A percentile compares a stretch with the other conserved stretches of the same genome.
phyloP scores from a whole-genome alignment of 176 grass and related monocot species.

The Chrysopogon serrulatus region DNA sequence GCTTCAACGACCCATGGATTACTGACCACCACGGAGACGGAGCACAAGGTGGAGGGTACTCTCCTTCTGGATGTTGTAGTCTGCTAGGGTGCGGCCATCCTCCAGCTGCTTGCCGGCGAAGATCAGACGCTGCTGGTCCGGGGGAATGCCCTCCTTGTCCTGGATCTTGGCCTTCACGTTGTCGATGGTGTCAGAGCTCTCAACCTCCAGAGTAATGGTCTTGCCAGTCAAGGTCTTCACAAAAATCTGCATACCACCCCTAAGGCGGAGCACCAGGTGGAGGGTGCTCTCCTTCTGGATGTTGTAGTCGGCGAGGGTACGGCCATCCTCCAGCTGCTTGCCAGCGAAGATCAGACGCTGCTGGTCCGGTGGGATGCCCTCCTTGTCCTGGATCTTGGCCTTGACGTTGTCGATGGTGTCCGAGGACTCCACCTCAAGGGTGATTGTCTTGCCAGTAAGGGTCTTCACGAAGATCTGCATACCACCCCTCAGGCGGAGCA shows the following conservation, averaged over 20 bases:
- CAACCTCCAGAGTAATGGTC: conserved; percentile 65
- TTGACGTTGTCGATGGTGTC: conserved; percentile 73
- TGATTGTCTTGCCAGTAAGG: conserved; percentile 52
- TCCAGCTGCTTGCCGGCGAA: conserved; percentile 63
- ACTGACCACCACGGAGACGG: conserved; percentile 57
- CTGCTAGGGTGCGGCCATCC: conserved; percentile 48
- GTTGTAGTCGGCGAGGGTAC: conserved; percentile 55
- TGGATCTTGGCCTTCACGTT: conserved; percentile 67
- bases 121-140: conserved; percentile 61
- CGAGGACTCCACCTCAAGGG: conserved; percentile 30
- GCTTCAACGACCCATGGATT: not conserved
- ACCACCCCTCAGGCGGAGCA: conserved; percentile 48
- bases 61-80: conserved; percentile 85
- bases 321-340: conserved; percentile 59
- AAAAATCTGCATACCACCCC: conserved; percentile 76
- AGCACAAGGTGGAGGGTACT: conserved; percentile 66
- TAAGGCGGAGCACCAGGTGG: conserved; percentile 47
- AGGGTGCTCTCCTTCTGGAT: conserved; percentile 73
- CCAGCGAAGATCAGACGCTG: conserved; percentile 45
- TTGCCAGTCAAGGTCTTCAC: conserved; percentile 77
- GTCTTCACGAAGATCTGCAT: conserved; percentile 79
- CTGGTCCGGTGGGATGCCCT: conserved; percentile 68
- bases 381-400: conserved; percentile 88
- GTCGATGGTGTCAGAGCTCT: conserved; percentile 48
- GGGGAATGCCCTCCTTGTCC: conserved; percentile 71